Conservation (phyloP, 768 basidiomycete species). For the Astraeus odoratus region DNA sequence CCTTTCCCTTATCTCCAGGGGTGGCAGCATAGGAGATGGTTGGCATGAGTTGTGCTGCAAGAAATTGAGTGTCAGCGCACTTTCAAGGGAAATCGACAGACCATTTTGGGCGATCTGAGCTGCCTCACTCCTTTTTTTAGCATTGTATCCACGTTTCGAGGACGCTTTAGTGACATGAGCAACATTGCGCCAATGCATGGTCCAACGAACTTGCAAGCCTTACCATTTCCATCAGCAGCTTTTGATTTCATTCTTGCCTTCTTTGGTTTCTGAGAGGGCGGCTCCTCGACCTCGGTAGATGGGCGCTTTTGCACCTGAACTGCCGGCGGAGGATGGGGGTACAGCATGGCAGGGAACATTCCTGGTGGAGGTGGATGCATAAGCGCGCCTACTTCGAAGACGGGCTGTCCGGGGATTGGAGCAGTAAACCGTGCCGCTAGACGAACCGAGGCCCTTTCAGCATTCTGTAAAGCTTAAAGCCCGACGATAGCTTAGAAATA, state of each 20-base stretch:
- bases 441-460: slow-evolving; percentile 53
- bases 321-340: slow-evolving; percentile 23
- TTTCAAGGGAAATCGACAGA: slow-evolving; percentile 22
- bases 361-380: slow-evolving; percentile 25
- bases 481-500: slow-evolving; percentile 15
- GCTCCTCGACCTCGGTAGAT: slow-evolving; percentile 32
- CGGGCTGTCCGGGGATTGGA: slow-evolving; percentile 23
- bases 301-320: slow-evolving; percentile 31
- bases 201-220: slow-evolving; percentile 7
- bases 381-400: slow-evolving; percentile 29
- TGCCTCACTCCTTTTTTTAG: slow-evolving; percentile 68
- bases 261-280: slow-evolving; percentile 41
- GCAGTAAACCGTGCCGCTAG: slow-evolving; percentile 45
- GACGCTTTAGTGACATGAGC: slow-evolving; percentile 22
- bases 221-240: slow-evolving; percentile 28
- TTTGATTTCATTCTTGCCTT: slow-evolving; percentile 37
- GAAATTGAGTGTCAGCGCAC: slow-evolving; percentile 11
- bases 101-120: slow-evolving; percentile 62
- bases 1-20: slow-evolving; percentile 38
- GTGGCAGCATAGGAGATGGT: slow-evolving; percentile 36
- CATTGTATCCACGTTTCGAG: slow-evolving; percentile 61
- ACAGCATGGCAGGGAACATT: slow-evolving; percentile 23
- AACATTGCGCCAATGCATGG: slow-evolving; percentile 4
- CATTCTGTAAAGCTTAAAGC: slow-evolving; percentile 41
- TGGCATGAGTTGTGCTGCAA: slow-evolving; percentile 39